Evolutionary conservation across 805 yeast species (phyloP), one percentile per base, ranked within the genome.

Genomic region (Metschnikowia santaceciliae): DNA sequence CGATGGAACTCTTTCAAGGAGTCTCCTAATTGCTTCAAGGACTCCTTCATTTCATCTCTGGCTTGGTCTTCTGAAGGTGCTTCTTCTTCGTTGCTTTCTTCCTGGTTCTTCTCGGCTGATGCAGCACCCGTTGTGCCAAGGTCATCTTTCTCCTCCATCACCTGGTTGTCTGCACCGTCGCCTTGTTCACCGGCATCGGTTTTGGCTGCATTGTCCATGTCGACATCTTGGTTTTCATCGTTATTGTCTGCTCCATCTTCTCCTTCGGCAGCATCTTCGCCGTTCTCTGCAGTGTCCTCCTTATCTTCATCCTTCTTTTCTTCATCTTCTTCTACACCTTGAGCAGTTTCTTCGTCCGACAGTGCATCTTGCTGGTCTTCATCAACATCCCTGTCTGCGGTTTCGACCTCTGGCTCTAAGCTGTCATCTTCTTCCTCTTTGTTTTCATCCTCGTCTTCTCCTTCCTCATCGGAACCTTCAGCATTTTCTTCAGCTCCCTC

Each of bases 1-100:
- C 89, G 86, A 64, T 92, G 95, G 70, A 87, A 92, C 63, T 91
- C 96, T 60, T 92, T 88, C 70, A 91, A 65, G 1, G 96, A 81
- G 67, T 91, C 97, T 47, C 99, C 98, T 13, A 94, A 76, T 64
- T 90, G 90, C 65, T 88, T 88, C 68, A 92, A 74, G 0, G 95
- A 82, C 60, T 90, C 90, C 51, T 79, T 78, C 38, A 88, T 90
- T 59, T 78, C 78, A 47, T 86, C 84, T 49, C 89, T 72, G 17
- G 88, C 81, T 17, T 76, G 72, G 51, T 80, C 84, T 38, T 73
- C 64, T 13, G 59, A 70, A 3, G 68, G 64, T 3, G 71, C 70
- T 14, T 72, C 72, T 30, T 76, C 72, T 10, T 74, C 64, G 30
- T 61, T 55, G 26, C 75, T 65, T 17, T 67, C 64, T 39, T 75